Conservation (phyloP, 2,329 filamentous ascomycete species). For the Clarireedia hainanense region DNA sequence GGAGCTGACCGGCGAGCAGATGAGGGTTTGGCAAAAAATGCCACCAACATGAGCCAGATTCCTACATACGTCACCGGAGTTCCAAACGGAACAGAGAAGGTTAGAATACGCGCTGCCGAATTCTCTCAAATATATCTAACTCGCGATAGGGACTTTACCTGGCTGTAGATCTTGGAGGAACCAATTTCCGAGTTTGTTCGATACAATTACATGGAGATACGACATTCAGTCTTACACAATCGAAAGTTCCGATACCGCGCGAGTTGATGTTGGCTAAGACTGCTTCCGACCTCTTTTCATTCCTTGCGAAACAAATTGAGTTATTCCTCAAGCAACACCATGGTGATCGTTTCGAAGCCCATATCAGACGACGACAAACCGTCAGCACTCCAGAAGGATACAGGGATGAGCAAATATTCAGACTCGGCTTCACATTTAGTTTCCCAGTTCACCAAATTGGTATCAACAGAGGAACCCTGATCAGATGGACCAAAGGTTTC, state of each 20-base stretch:
- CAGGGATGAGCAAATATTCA: slow-evolving; percentile 72
- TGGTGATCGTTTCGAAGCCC: slow-evolving; percentile 71
- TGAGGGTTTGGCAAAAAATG: slow-evolving; percentile 72
- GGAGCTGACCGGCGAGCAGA: slow-evolving; percentile 39
- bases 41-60: slow-evolving; percentile 85
- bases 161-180: slow-evolving; percentile 94
- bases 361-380: slow-evolving; percentile 57
- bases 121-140: slow-evolving; percentile 1
- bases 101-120: slow-evolving; percentile 31
- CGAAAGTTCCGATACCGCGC: slow-evolving; percentile 83
- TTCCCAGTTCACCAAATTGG: slow-evolving; percentile 92
- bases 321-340: slow-evolving; percentile 82
- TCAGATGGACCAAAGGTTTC: slow-evolving; percentile 98
- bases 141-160: slow-evolving; percentile 69
- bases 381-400: slow-evolving; percentile 50
- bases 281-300: slow-evolving; percentile 79
- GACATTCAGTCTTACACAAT: slow-evolving; percentile 88
- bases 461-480: slow-evolving; percentile 90
- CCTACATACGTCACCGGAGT: slow-evolving; percentile 94
- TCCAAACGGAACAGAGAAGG: slow-evolving; percentile 96
- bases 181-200: slow-evolving; percentile 97
- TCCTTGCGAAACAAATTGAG: slow-evolving; percentile 89
- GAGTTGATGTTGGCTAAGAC: slow-evolving; percentile 86
- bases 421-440: slow-evolving; percentile 96
- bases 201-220: slow-evolving; percentile 89